These are phyloP conservation scores for Colletotrichum falcatum DNA, from an alignment of 2,329 filamentous ascomycete genomes.

Conservation along the genomic window DNA sequence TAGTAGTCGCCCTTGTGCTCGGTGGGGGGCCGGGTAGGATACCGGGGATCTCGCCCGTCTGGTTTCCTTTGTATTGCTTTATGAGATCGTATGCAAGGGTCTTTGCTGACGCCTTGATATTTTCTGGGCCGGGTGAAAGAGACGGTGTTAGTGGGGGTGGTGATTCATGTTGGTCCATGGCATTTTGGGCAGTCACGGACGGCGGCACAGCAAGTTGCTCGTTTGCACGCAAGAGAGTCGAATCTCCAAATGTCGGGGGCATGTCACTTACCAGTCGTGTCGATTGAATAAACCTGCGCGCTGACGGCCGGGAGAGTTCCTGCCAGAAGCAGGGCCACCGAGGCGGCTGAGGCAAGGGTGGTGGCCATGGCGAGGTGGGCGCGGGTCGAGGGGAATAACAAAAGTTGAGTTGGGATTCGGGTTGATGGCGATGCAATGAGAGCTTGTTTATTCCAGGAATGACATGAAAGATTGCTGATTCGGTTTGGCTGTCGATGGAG, in stretches of 20 bases:
- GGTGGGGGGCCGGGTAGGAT: conserved; percentile 68
- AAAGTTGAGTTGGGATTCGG: neutral
- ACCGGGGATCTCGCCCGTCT: conserved; percentile 64
- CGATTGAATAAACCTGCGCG: conserved; percentile 49
- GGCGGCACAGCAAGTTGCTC: neutral
- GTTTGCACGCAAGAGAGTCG: neutral
- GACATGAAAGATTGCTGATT: neutral
- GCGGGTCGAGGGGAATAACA: conserved; percentile 19
- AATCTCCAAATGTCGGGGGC: too few relatives aligned
- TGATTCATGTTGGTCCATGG: neutral
- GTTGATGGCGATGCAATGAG: neutral
- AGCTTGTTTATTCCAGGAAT: neutral
- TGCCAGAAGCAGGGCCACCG: conserved; percentile 34
- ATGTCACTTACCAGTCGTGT: conserved; percentile 47
- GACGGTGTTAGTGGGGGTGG: conserved; percentile 4
- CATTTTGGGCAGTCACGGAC: neutral
- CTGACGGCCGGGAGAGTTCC: conserved; percentile 38
- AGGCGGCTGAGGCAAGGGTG: conserved; percentile 33
- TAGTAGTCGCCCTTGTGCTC: conserved; percentile 68
- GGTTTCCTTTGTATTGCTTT: conserved; percentile 63
- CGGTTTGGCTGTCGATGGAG: neutral
- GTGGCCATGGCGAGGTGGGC: conserved; percentile 37
- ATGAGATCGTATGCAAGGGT: conserved; percentile 64
- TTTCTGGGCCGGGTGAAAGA: conserved; percentile 49
- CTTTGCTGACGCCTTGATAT: conserved; percentile 60